These are phyloP conservation scores for Rubus parviflorus DNA, from an alignment of 306 rosid species.

Conservation along the genomic window DNA sequence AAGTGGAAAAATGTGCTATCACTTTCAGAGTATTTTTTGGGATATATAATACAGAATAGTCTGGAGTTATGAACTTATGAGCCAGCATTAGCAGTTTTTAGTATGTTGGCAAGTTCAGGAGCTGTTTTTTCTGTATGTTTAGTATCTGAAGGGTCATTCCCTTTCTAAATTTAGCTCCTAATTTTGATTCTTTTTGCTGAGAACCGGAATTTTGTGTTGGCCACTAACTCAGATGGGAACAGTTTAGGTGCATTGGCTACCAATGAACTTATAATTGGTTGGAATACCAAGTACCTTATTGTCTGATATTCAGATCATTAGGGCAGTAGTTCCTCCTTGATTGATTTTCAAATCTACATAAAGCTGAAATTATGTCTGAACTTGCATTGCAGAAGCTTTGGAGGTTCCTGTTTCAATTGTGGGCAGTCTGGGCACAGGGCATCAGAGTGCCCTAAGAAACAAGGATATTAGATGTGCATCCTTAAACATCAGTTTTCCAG, in stretches of 20 bases:
- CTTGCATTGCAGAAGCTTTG: slow-evolving; percentile 61
- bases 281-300: neutral
- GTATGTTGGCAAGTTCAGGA: neutral
- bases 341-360: neutral
- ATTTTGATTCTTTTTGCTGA: neutral
- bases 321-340: neutral
- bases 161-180: neutral
- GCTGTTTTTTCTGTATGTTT: neutral
- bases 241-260: neutral
- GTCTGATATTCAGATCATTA: neutral
- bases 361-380: slow-evolving; percentile 30
- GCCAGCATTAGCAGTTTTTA: neutral
- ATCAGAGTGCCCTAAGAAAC: slow-evolving; percentile 76
- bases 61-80: neutral
- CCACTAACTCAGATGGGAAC: neutral
- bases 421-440: slow-evolving; percentile 92
- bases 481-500: slow-evolving; percentile 21
- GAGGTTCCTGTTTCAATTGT: slow-evolving; percentile 89
- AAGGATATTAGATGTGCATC: slow-evolving; percentile 37
- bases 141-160: neutral
- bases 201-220: neutral
- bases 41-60: neutral
- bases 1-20: neutral
- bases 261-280: neutral
- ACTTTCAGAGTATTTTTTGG: neutral